Evolutionary conservation across 2,329 filamentous ascomycete species (phyloP), one percentile per base, ranked within the genome.

Genomic region (Aspergillus sp.): DNA sequence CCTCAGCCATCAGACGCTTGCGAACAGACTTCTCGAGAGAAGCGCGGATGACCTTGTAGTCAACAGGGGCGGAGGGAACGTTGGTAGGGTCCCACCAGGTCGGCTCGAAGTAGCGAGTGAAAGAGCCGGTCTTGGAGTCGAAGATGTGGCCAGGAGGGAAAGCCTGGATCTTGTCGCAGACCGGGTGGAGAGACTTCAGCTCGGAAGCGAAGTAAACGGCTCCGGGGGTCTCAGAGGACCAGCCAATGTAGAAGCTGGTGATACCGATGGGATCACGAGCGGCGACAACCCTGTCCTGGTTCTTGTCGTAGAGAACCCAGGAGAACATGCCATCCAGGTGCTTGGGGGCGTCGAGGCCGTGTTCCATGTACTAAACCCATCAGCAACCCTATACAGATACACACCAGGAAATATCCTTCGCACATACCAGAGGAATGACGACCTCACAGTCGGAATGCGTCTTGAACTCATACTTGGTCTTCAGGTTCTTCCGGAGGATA

Each of bases 281-380:
- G 60, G 95, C 95, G 73, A 99, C 88, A 64, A 92, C 90, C 68
- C 95, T 90, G 83, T 99, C 90, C 78, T 92, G 88, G 68, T 87
- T 89, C 86, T 96, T 96, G 83, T 99, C 95, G 80, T 96, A 96
- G 56, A 99, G 86, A 59, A 99, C 93, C 82, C 96, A 99, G 15
- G 94, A 97, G 86, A 99, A 99, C 95, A 99, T 99, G 82, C 95
- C 95, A 77, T 99, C 95, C 68, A 99, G 88, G 79, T 92, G 84
- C 80, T 94, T 95, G 64, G 95, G 93, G 60, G 94, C 92, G 73
- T 98, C 92, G 69, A 96, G 84, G 72, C 88, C 95, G 85, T 96
- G 86, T 80, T 98, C 88, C 81, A 92, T 86, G 77, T 99, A 99
- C 91, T 96, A 63, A 47, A 25, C 23, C 32, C 23, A 60, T 73